Evolutionary conservation across 306 rosid genomes (phyloP).

Genomic region (Luffa acutangula): DNA sequence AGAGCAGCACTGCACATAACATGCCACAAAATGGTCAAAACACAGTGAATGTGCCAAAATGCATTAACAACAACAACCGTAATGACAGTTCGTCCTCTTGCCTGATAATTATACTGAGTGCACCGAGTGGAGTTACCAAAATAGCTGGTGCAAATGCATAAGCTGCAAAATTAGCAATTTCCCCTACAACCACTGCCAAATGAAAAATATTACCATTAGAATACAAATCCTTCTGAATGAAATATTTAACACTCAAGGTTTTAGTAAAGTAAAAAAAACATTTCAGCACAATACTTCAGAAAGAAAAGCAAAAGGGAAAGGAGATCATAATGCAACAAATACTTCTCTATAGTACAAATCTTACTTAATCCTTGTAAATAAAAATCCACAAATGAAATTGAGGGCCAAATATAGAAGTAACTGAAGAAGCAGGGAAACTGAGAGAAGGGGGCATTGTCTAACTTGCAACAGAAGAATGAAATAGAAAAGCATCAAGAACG

Average conservation of each 20-base stretch:
- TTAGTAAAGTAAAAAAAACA: neutral
- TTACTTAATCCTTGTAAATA: neutral
- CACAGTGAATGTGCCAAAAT: neutral
- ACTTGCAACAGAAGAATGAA: neutral
- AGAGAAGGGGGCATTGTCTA: neutral
- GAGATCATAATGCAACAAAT: neutral
- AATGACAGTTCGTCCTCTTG: neutral
- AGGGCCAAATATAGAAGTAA: neutral
- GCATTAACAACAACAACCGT: neutral
- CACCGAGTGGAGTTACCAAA: conserved; percentile 9
- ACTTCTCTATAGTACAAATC: neutral
- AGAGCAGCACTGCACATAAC: conserved; percentile 12
- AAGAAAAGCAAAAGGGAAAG: neutral
- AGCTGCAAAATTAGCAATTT: conserved; percentile 9
- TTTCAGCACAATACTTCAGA: neutral
- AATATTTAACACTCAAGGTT: neutral
- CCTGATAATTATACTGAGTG: conserved; percentile 10
- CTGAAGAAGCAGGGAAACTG: neutral
- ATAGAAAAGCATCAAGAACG: neutral
- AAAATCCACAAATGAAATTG: neutral
- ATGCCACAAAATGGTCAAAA: neutral
- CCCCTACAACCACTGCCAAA: conserved; percentile 2
- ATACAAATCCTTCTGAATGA: neutral
- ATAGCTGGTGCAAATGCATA: conserved; percentile 15
- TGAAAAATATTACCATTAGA: neutral